Evolutionary conservation across 2,329 filamentous ascomycete genomes (phyloP), one percentile per base, ranked within the genome.

Genomic region (Metarhizium guizhouense): DNA sequence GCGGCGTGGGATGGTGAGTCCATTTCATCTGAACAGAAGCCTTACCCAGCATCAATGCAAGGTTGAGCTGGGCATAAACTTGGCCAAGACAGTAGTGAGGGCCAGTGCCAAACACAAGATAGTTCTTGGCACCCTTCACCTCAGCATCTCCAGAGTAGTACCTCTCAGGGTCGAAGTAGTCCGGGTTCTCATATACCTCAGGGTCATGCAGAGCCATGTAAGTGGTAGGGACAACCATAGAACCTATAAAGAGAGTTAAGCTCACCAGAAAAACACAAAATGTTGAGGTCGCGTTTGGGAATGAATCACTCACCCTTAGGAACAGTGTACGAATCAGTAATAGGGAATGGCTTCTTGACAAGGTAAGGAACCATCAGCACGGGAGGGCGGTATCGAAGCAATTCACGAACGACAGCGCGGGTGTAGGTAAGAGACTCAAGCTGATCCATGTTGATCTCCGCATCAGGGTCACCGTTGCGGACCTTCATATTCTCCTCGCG

Each of bases 51-150:
- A 95, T 88, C 50, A 90, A 83, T 67, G 89, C 93, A 64, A 99
- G 76, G 73, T 96, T 96, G 58, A 91, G 78, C 70, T 90, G 86
- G 8, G 91, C 94, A 67, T 96, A 99, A 48, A 86, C 86, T 76
- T 97, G 93, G 53, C 93, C 94, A 40, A 97, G 80, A 72, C 94
- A 99, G 78, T 97, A 96, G 75, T 97, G 94, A 64, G 94, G 90
- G 7, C 94, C 94, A 18, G 89, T 92, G 65, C 94, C 94, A 65
- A 99, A 97, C 18, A 97, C 92, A 53, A 99, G 81, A 79, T 86
- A 97, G 78, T 97, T 99, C 86, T 96, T 97, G 68, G 86, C 76
- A 42, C 84, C 84, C 75, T 85, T 87, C 71, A 87, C 84, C 72
- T 96, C 92, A 13, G 93, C 94, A 64, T 92, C 88, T 57, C 93